Base-by-base conservation (phyloP, 2,329 filamentous ascomycete genomes). In the Phialophora expanda region DNA sequence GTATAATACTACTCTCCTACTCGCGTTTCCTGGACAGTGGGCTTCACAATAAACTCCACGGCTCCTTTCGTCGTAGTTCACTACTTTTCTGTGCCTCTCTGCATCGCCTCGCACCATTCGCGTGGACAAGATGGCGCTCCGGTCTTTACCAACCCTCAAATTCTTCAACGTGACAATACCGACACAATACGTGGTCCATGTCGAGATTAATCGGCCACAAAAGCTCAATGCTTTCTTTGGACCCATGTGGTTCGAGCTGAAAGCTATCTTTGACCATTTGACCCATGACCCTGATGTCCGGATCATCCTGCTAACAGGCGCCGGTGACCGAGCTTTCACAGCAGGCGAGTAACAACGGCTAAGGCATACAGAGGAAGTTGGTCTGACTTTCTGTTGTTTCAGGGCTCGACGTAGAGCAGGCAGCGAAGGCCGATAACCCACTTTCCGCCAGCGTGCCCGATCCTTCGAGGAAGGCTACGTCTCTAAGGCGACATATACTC, bases 221-320 rank as follows among this genome's bases (percentile, higher is more conserved):
- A 97, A 96, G 81, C 82, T 97, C 77, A 98, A 98, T 78, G 88
- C 93, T 70, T 97, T 97, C 78, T 85, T 87, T 71, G 88, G 92
- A 76, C 81, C 79, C 61, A 94, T 97, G 88, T 97, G 93, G 92
- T 81, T 89, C 61, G 92, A 96, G 80, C 84, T 97, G 69, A 86
- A 88, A 62, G 74, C 78, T 12, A 83, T 96, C 71, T 95, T 98
- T 81, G 78, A 82, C 64, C 83, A 85, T 67, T 86, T 97, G 67
- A 93, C 91, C 50, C 76, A 80, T 66, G 90, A 93, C 78, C 81
- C 89, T 0, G 83, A 89, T 48, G 86, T 96, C 62, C 90, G 94
- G 69, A 87, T 86, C 69, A 85, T 97, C 64, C 80, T 97, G 68
- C 83, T 97, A 72, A 92, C 90, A 28, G 93, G 91, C 61, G 89